Evolutionary conservation across 2,329 filamentous ascomycete species (phyloP).

Genomic region (Alternaria longipes): DNA sequence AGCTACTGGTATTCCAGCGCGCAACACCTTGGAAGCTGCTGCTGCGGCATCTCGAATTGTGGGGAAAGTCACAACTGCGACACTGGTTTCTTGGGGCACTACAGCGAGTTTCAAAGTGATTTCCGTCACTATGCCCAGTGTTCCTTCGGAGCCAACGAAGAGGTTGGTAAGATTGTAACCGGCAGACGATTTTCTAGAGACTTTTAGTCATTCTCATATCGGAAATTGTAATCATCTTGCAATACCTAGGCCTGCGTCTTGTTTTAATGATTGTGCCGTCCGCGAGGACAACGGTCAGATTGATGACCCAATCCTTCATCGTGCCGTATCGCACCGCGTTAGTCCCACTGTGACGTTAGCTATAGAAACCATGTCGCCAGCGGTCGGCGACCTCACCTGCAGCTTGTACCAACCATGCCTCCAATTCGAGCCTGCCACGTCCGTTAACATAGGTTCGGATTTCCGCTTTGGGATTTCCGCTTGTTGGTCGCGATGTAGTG

Average conservation of each 20-base stretch:
- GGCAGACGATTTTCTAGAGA: slow-evolving; percentile 72
- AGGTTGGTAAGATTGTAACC: slow-evolving; percentile 84
- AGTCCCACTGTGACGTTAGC: slow-evolving; percentile 66
- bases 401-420: slow-evolving; percentile 83
- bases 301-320: slow-evolving; percentile 89
- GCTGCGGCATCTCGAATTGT: slow-evolving; percentile 78
- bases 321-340: slow-evolving; percentile 84
- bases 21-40: slow-evolving; percentile 78
- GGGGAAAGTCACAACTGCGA: slow-evolving; percentile 82
- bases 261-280: slow-evolving; percentile 84
- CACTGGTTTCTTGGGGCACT: slow-evolving; percentile 77
- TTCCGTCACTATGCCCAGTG: slow-evolving; percentile 82
- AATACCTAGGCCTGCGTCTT: slow-evolving; percentile 70
- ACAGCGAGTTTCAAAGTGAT: slow-evolving; percentile 82
- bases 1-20: slow-evolving; percentile 75
- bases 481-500: slow-evolving; percentile 2
- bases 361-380: neutral
- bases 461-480: slow-evolving; percentile 25
- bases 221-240: slow-evolving; percentile 18
- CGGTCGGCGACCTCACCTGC: slow-evolving; percentile 43
- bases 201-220: neutral
- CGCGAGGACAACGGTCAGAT: slow-evolving; percentile 80
- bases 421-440: slow-evolving; percentile 72
- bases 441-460: slow-evolving; percentile 31
- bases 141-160: slow-evolving; percentile 84